phyloP scores from a whole-genome alignment of 768 basidiomycete genomes.

The Auriscalpium microsporum region DNA sequence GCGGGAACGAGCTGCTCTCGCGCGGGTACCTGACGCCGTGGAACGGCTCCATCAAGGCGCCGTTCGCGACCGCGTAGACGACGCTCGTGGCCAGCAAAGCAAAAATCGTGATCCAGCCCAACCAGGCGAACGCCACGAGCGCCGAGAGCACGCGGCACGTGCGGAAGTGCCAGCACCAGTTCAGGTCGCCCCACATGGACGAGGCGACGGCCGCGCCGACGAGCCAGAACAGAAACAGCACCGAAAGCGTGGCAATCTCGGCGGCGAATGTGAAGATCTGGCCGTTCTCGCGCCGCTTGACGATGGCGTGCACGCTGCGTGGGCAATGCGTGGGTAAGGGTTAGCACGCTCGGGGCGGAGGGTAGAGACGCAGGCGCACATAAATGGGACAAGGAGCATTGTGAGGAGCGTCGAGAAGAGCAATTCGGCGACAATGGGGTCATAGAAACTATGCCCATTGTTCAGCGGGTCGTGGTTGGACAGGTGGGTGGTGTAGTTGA shows the following conservation, averaged over 20 bases:
- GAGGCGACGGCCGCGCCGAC: conserved; percentile 58
- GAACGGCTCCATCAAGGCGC: conserved; percentile 6
- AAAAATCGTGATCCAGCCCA: conserved; percentile 42
- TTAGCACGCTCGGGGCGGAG: not conserved
- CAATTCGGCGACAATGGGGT: conserved; percentile 64
- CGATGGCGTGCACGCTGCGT: conserved; percentile 47
- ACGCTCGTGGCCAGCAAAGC: conserved; percentile 19
- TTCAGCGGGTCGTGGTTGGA: conserved; percentile 48
- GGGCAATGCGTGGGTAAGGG: conserved; percentile 23
- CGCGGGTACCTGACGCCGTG: conserved; percentile 9
- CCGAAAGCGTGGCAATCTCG: conserved; percentile 52
- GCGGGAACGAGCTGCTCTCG: conserved; percentile 5
- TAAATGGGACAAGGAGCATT: conserved; percentile 43
- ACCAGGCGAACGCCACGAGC: conserved; percentile 70
- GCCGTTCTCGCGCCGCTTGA: conserved; percentile 44
- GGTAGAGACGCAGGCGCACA: conserved; percentile 5
- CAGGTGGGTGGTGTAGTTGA: conserved; percentile 57
- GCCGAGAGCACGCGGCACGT: conserved; percentile 62
- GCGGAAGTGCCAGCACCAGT: conserved; percentile 49
- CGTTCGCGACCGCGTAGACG: conserved; percentile 13
- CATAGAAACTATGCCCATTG: conserved; percentile 49
- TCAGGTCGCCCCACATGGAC: conserved; percentile 53
- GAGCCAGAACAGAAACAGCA: conserved; percentile 71
- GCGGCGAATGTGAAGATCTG: conserved; percentile 48
- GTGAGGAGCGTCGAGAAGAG: conserved; percentile 54